phyloP scores from a whole-genome alignment of 2,329 filamentous ascomycete genomes.

The Acephala macrosclerotiorum region DNA sequence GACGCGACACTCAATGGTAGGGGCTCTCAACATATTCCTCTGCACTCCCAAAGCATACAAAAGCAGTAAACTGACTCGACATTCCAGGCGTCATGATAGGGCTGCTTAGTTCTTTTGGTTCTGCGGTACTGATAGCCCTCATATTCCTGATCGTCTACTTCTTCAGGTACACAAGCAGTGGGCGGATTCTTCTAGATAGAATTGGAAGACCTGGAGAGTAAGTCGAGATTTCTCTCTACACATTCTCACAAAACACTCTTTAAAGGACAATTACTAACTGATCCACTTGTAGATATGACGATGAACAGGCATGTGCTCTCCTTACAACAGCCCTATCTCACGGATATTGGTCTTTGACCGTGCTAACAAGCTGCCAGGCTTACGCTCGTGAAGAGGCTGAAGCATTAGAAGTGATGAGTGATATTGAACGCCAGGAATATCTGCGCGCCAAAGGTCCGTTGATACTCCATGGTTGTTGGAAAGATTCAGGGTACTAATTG shows the following conservation, averaged over 20 bases:
- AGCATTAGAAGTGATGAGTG: conserved; percentile 94
- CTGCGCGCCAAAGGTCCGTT: conserved; percentile 87
- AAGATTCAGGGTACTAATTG: conserved; percentile 21
- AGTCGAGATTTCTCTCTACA: too few relatives aligned
- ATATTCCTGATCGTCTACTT: conserved; percentile 88
- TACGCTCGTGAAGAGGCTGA: conserved; percentile 94
- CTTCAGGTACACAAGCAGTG: conserved; percentile 87
- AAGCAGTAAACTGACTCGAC: too few relatives aligned
- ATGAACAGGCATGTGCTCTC: conserved; percentile 72
- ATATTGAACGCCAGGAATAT: conserved; percentile 89
- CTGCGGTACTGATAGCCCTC: conserved; percentile 82
- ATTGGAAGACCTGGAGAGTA: conserved; percentile 87
- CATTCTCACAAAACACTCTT: too few relatives aligned
- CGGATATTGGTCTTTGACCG: too few relatives aligned
- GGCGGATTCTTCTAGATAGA: conserved; percentile 91
- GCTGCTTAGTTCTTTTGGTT: conserved; percentile 91
- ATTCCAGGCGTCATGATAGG: conserved; percentile 77
- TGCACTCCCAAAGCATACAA: too few relatives aligned
- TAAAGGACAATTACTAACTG: too few relatives aligned
- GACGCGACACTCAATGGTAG: conserved; percentile 64
- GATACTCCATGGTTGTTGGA: neutral
- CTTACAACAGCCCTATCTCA: too few relatives aligned
- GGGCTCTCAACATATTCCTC: too few relatives aligned
- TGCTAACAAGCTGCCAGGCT: conserved; percentile 43
- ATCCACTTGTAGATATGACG: conserved; percentile 68